Base-by-base conservation (phyloP, 192 early-diverging fungal species). In the Umbelopsis sp. region DNA sequence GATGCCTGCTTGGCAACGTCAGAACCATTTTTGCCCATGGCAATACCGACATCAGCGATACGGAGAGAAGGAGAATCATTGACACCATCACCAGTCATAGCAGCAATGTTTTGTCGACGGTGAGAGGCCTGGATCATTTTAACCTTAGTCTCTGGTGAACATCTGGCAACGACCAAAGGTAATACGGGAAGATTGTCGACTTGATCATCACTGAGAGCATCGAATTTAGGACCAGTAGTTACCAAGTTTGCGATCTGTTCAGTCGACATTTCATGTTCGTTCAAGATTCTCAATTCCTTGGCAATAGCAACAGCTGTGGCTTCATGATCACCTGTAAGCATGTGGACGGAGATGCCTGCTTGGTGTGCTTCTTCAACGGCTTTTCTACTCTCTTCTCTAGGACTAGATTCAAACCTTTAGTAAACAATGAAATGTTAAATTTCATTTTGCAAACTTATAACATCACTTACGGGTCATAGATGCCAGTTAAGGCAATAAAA, bases 321-420 rank as follows among this genome's bases (percentile, higher is more conserved):
- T 8, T 93, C 88, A 73, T 98, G 97, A 72, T 98, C 96, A 59
- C 96, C 96, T 3, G 97, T 98, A 52, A 98, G 86, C 96, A 98
- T 98, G 53, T 95, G 90, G 31, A 98, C 97, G 36, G 88, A 87
- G 75, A 98, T 96, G 24, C 97, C 97, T 8, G 97, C 96, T 11
- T 84, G 77, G 65, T 96, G 92, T 71, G 95, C 95, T 66, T 88
- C 88, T 66, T 84, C 74, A 16, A 93, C 89, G 68, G 89, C 89
- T 10, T 83, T 82, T 29, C 82, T 56, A 1, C 89, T 88, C 77
- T 91, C 90, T 20, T 86, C 81, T 12, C 91, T 85, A n/a, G 97
- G 94, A n/a, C 56, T 62, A 62, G 4, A 62, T 0, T n/a, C 26
- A 62, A 34, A 32, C 3, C 2, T 11, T n/a, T 34, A 31, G 10